Conservation (phyloP, 148 eudicot genomes). For the Vaccinium vitisidaea region DNA sequence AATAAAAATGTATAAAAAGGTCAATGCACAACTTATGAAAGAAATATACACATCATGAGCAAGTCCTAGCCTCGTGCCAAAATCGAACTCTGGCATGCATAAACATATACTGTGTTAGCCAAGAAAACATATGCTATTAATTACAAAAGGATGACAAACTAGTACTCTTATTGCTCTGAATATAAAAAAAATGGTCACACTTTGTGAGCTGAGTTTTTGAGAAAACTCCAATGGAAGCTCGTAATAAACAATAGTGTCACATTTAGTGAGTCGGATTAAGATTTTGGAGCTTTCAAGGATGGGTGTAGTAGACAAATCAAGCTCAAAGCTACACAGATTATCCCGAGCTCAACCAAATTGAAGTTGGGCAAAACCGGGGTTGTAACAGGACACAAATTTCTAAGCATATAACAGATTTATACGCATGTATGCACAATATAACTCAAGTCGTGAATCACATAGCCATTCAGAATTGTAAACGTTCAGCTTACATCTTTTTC, state of each 20-base stretch:
- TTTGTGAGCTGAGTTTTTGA: background rate
- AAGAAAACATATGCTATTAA: background rate
- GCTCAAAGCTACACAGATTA: background rate
- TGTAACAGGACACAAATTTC: background rate
- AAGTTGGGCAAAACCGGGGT: constrained; percentile 1
- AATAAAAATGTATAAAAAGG: constrained; percentile 11
- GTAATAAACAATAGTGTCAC: background rate
- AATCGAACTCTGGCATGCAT: background rate
- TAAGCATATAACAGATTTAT: background rate
- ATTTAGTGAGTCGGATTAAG: background rate
- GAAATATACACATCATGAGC: background rate
- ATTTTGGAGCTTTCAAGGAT: constrained; percentile 4
- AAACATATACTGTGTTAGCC: background rate
- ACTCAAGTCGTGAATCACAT: background rate
- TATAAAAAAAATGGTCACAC: background rate
- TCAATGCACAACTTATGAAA: background rate
- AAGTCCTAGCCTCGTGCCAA: constrained; percentile 9
- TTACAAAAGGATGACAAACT: background rate
- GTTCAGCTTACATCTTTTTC: constrained; percentile 59
- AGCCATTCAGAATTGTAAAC: constrained; percentile 1
- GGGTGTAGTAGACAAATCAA: constrained; percentile 3
- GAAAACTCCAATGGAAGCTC: background rate
- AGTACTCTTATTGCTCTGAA: background rate
- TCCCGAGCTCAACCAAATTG: constrained; percentile 7
- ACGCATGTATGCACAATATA: background rate